These are phyloP conservation scores for Claviceps pusilla DNA, from an alignment of 2,329 filamentous ascomycete species.

Conservation along the genomic window DNA sequence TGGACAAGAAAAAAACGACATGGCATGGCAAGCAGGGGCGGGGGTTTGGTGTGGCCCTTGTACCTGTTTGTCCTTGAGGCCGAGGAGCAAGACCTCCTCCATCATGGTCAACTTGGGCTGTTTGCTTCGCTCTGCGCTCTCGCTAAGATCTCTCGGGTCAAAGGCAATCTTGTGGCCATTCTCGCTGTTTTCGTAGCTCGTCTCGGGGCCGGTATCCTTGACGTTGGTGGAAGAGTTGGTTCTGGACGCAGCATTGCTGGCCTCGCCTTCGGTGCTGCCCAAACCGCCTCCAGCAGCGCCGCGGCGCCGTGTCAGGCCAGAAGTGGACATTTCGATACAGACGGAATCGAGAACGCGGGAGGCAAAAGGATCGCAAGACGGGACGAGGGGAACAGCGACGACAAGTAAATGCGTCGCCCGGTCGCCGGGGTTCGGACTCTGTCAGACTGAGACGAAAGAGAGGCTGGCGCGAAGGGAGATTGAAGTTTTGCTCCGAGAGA, in stretches of 20 bases:
- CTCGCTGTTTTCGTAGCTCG: slow-evolving; percentile 79
- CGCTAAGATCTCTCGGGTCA: slow-evolving; percentile 91
- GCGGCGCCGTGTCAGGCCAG: slow-evolving; percentile 49
- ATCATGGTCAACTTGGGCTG: slow-evolving; percentile 97
- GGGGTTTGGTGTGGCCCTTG: slow-evolving; percentile 11
- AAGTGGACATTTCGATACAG: slow-evolving; percentile 22
- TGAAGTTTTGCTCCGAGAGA: neutral
- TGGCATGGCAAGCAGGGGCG: neutral
- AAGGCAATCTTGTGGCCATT: slow-evolving; percentile 98
- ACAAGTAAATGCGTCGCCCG: slow-evolving; percentile 5
- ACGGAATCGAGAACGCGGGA: neutral
- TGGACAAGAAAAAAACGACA: neutral
- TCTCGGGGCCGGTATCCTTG: slow-evolving; percentile 47
- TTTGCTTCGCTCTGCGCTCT: slow-evolving; percentile 90
- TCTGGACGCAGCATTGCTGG: slow-evolving; percentile 38
- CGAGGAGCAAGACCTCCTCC: slow-evolving; percentile 92
- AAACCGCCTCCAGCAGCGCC: slow-evolving; percentile 52
- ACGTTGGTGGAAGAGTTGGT: slow-evolving; percentile 40
- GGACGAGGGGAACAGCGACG: neutral
- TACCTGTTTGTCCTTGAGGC: slow-evolving; percentile 97
- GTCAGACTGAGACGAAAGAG: neutral
- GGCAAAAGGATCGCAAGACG: neutral
- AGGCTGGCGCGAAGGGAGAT: neutral
- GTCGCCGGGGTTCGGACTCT: slow-evolving; percentile 1
- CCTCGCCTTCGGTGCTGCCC: slow-evolving; percentile 41